These are phyloP conservation scores for Diaporthe sp. DNA, from an alignment of 2,329 filamentous ascomycete species.

Conservation along the genomic window DNA sequence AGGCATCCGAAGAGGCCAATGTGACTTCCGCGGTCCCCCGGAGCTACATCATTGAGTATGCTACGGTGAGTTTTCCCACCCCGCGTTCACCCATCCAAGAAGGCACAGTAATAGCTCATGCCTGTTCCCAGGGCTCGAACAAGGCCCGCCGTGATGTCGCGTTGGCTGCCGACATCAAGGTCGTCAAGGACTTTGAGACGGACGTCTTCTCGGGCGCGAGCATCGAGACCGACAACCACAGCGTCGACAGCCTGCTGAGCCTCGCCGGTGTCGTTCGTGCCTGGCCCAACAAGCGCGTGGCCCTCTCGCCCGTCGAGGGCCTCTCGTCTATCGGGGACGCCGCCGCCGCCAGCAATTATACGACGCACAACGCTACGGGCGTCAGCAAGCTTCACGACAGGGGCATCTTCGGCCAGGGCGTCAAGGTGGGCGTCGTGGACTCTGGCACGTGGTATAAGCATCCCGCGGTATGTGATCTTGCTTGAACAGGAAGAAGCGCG, in stretches of 20 bases:
- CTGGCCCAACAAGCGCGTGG: constrained; percentile 38
- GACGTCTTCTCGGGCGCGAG: constrained; percentile 49
- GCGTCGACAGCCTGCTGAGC: constrained; percentile 51
- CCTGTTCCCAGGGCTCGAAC: constrained; percentile 9
- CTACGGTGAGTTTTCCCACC: constrained; percentile 1
- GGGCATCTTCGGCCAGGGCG: constrained; percentile 31
- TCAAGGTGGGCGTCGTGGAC: constrained; percentile 35
- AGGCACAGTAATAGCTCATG: background rate
- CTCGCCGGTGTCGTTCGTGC: constrained; percentile 48
- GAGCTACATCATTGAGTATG: constrained; percentile 35
- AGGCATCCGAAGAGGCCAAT: background rate
- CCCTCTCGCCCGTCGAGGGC: constrained; percentile 18
- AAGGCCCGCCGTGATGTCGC: constrained; percentile 12
- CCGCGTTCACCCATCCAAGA: background rate
- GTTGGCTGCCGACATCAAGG: constrained; percentile 33
- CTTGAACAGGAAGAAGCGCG: background rate
- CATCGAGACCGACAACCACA: constrained; percentile 48
- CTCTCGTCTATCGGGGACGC: background rate
- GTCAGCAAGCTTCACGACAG: constrained; percentile 32
- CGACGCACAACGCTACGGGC: constrained; percentile 32
- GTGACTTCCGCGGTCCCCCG: background rate
- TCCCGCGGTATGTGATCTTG: constrained; percentile 11
- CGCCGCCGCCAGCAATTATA: constrained; percentile 17
- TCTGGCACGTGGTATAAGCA: constrained; percentile 34
- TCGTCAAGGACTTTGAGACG: constrained; percentile 48